These are phyloP conservation scores for Sclerotinia spermophila DNA, from an alignment of 2,329 filamentous ascomycete species.

Conservation along the genomic window DNA sequence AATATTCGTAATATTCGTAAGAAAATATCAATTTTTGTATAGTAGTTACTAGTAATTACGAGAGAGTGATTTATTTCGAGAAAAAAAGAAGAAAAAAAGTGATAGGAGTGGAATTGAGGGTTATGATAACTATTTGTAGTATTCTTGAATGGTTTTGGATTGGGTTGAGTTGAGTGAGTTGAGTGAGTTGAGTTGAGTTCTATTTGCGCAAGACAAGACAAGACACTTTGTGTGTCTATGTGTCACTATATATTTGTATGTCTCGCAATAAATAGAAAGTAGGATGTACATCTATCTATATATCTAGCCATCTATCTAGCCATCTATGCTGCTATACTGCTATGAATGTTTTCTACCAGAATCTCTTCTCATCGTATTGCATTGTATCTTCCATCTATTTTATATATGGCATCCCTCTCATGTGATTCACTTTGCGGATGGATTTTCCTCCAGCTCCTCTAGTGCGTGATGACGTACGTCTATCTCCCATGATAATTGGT, in stretches of 20 bases:
- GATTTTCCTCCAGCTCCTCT: neutral
- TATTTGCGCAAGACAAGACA: neutral
- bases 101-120: no score
- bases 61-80: no score
- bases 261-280: neutral
- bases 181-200: neutral
- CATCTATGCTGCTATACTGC: neutral
- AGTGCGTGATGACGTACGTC: neutral
- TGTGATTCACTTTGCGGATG: neutral
- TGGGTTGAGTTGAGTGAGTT: neutral
- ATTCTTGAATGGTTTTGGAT: no score
- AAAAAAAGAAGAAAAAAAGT: no score
- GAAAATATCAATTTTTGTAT: no score
- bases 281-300: neutral
- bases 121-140: no score
- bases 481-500: neutral
- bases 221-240: no score
- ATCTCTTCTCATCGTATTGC: neutral
- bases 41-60: no score
- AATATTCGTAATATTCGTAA: no score
- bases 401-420: neutral
- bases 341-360: neutral
- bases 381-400: neutral
- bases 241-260: neutral
- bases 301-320: neutral